Percentiles rank a stretch among this genome's conserved stretches.
These are phyloP conservation scores for Cynara cardunculus DNA, from an alignment of 129 eudicot species.

Conservation along the genomic window DNA sequence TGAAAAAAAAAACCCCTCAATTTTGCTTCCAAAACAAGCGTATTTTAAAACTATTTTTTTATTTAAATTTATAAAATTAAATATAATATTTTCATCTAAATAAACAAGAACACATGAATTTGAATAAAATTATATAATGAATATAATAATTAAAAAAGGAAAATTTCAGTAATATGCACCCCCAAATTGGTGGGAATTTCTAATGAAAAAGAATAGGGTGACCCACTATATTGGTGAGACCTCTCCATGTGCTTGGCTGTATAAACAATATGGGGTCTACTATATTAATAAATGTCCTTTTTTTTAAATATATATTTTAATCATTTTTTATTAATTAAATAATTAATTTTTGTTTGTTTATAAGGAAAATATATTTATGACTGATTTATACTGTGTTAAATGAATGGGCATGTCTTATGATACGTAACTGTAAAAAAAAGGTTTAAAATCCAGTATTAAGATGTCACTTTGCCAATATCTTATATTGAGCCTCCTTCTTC, in stretches of 20 bases:
- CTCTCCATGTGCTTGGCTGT: conserved; percentile 47
- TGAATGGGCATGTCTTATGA: conserved; percentile 8
- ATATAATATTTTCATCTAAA: conserved; percentile 1
- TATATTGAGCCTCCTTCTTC: conserved; percentile 41
- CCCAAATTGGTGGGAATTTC: conserved; percentile 73
- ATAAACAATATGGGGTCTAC: conserved; percentile 36
- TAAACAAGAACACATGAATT: conserved; percentile 40
- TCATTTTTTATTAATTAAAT: conserved; percentile 1
- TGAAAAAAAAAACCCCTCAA: conserved; percentile 27
- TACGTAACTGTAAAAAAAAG: neutral
- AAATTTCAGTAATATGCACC: conserved; percentile 30
- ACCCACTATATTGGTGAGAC: conserved; percentile 43
- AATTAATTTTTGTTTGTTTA: neutral
- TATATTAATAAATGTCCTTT: conserved; percentile 6
- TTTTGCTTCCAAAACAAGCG: conserved; percentile 34
- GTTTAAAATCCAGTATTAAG: neutral
- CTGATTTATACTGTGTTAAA: neutral
- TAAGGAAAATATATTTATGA: neutral
- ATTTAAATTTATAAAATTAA: neutral
- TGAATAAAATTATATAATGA: conserved; percentile 23
- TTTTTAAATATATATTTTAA: conserved; percentile 1
- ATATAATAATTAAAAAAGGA: conserved; percentile 15
- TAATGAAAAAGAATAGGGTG: conserved; percentile 32
- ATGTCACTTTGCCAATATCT: conserved; percentile 31
- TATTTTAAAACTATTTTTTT: neutral